phyloP scores from a whole-genome alignment of 2,329 filamentous ascomycete genomes.

The Trichoderma atroviride region DNA sequence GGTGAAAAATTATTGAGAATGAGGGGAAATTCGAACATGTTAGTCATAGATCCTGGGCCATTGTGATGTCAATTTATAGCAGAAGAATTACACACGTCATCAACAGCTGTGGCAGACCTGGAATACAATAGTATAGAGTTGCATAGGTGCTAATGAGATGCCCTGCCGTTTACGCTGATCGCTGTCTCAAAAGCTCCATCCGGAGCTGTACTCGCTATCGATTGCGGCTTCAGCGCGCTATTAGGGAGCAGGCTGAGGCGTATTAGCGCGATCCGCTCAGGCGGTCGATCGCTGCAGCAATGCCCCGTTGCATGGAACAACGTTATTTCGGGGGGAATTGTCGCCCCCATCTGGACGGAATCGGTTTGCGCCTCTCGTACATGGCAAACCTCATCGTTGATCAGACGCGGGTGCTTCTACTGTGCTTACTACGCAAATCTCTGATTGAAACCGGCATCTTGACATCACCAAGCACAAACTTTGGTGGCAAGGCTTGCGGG shows the following conservation, averaged over 20 bases:
- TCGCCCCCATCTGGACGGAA: background rate
- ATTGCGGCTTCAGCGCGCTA: background rate
- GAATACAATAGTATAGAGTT: background rate
- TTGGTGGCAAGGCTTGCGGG: background rate
- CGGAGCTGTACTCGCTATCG: background rate
- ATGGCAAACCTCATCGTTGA: background rate
- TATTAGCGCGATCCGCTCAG: conserved; percentile 3
- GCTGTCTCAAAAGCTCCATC: background rate
- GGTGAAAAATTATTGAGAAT: background rate
- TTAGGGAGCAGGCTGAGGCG: conserved; percentile 6
- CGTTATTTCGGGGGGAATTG: conserved; percentile 6
- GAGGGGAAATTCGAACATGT: background rate
- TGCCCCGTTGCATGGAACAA: background rate
- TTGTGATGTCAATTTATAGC: background rate
- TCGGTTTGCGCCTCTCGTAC: background rate
- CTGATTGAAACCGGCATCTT: background rate
- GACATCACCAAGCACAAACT: background rate
- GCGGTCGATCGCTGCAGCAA: background rate
- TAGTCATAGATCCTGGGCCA: background rate
- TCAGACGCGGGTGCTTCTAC: background rate
- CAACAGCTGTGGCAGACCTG: background rate
- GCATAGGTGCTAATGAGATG: background rate
- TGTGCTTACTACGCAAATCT: background rate
- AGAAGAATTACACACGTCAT: background rate
- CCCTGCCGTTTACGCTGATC: background rate